phyloP scores from a whole-genome alignment of 331 rosid species.

The Rhamnella rubrinervis region DNA sequence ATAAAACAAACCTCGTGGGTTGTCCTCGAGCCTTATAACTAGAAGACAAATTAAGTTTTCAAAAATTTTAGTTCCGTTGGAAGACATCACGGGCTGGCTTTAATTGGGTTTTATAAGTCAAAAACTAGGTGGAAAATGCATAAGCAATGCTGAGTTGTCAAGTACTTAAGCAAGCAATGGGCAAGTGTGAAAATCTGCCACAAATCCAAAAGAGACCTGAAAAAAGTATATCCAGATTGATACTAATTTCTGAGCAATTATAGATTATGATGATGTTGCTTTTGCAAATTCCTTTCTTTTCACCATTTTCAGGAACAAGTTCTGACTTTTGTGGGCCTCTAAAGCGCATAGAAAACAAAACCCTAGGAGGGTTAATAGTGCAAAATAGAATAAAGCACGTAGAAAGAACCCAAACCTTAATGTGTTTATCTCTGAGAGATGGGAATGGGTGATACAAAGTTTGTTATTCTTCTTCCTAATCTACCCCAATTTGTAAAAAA shows the following conservation, averaged over 20 bases:
- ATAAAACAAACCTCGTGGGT: neutral
- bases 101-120: neutral
- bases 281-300: constrained; percentile 44
- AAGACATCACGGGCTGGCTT: neutral
- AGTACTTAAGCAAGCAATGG: constrained; percentile 1
- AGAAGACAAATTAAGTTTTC: neutral
- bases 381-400: constrained; percentile 15
- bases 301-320: constrained; percentile 34
- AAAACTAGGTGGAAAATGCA: neutral
- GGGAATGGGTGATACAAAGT: constrained; percentile 8
- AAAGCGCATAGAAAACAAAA: constrained; percentile 33
- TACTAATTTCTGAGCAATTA: constrained; percentile 32
- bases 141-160: constrained; percentile 17
- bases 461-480: constrained; percentile 13
- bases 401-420: neutral
- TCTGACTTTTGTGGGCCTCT: constrained; percentile 45
- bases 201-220: neutral
- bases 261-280: constrained; percentile 1
- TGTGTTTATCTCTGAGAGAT: neutral
- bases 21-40: neutral
- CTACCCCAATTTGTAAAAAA: constrained; percentile 17
- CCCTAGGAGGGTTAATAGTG: constrained; percentile 14
- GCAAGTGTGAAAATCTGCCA: neutral
- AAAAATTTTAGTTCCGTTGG: neutral
- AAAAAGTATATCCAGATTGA: constrained; percentile 34